These are phyloP conservation scores for Irpex rosettiformis DNA, from an alignment of 1,284 basidiomycete genomes.

Conservation along the genomic window DNA sequence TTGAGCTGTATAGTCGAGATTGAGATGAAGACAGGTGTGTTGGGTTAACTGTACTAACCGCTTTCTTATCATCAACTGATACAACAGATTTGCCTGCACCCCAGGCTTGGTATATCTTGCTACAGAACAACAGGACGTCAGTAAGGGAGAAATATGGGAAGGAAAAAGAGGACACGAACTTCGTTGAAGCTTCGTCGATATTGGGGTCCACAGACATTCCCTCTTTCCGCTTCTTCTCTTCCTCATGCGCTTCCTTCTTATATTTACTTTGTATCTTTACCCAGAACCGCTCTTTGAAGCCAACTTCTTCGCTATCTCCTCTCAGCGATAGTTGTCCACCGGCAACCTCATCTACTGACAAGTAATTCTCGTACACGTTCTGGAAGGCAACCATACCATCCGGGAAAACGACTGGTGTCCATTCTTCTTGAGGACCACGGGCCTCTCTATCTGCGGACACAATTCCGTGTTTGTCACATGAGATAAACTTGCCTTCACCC, in stretches of 20 bases:
- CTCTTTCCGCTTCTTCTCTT: constrained; percentile 75
- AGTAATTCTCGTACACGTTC: constrained; percentile 83
- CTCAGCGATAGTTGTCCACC: constrained; percentile 75
- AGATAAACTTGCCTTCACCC: constrained; percentile 85
- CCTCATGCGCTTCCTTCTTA: constrained; percentile 81
- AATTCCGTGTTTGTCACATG: constrained; percentile 78
- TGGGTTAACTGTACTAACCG: constrained; percentile 38
- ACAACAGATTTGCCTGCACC: constrained; percentile 77
- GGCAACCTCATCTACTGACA: constrained; percentile 79
- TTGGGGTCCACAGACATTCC: constrained; percentile 49
- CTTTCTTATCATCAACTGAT: constrained; percentile 68
- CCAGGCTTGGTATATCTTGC: constrained; percentile 83
- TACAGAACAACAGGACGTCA: constrained; percentile 30
- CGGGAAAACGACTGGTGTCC: constrained; percentile 73
- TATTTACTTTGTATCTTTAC: constrained; percentile 91
- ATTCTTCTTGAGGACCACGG: constrained; percentile 84
- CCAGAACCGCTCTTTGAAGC: constrained; percentile 79
- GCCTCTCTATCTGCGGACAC: constrained; percentile 82
- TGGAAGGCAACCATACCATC: constrained; percentile 81
- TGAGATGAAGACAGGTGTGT: background rate
- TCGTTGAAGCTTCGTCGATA: constrained; percentile 66
- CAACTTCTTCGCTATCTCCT: constrained; percentile 79
- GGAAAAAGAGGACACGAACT: constrained; percentile 46
- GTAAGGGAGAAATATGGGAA: constrained; percentile 2
- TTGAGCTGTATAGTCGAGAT: constrained; percentile 55